Evolutionary conservation across 2,329 filamentous ascomycete genomes (phyloP), one percentile per base, ranked within the genome.

Genomic region (Sporothrix inflata): DNA sequence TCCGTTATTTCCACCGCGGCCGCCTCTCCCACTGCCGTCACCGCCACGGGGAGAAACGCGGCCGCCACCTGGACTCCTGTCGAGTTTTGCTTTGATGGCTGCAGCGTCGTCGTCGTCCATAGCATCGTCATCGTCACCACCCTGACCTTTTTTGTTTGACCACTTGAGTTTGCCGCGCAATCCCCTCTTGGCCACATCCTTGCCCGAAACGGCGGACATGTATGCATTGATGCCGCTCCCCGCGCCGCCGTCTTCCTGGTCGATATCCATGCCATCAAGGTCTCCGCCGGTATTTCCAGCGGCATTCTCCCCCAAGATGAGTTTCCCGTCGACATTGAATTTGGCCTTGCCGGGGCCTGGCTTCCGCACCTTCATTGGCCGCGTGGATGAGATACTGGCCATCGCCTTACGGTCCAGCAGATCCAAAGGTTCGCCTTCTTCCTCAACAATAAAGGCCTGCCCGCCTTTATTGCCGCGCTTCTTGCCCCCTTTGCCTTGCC

Each of bases 381-480:
- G 95, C 12, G 94, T 97, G 5, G 93, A 93, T 2, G 94, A 97
- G 78, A 99, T 98, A 80, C 94, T 96, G 70, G 94, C 95, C 55
- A 99, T 88, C 9, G 94, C 94, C 79, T 91, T 91, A 74, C 93
- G 92, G 78, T 96, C 95, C 19, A 99, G 88, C 61, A 99, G 88
- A 83, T 99, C 96, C 55, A 99, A 90, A 1, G 96, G 96, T 80
- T 98, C 96, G 77, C 97, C 93, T 72, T 97, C 94, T 74, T 97
- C 92, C 83, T 98, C 95, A 74, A 97, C 88, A 77, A 99, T 98
- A 82, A 96, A 99, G 0, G 92, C 89, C 77, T 89, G 90, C 77
- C 87, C 87, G 55, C 87, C 88, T 80, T 89, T 90, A 86, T 57
- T 82, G 82, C 84, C 80, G 75, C 82, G 78, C 79, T 85, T 84